Evolutionary conservation across 2,329 filamentous ascomycete species (phyloP).

Genomic region (Didymella pinodella): DNA sequence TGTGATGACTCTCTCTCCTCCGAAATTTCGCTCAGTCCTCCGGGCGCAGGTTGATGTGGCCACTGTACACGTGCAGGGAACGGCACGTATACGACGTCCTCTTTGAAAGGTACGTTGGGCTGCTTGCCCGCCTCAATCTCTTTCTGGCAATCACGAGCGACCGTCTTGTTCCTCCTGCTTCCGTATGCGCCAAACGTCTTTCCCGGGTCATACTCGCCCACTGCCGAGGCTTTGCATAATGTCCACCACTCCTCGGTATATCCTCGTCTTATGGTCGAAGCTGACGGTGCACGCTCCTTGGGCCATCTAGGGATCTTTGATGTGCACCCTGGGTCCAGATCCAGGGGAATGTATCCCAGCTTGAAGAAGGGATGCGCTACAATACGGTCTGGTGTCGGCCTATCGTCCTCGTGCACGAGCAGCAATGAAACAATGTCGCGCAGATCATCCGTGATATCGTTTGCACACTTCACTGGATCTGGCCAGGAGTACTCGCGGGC

Average conservation of each 20-base stretch:
- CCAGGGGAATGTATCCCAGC: slow-evolving; percentile 73
- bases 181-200: slow-evolving; percentile 58
- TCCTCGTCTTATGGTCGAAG: slow-evolving; percentile 55
- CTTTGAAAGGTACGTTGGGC: slow-evolving; percentile 59
- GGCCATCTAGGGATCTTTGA: slow-evolving; percentile 58
- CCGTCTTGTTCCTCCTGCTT: slow-evolving; percentile 57
- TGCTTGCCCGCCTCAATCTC: slow-evolving; percentile 58
- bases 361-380: slow-evolving; percentile 83
- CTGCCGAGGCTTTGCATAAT: slow-evolving; percentile 60
- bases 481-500: slow-evolving; percentile 83
- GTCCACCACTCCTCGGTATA: slow-evolving; percentile 61
- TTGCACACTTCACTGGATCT: slow-evolving; percentile 68
- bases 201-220: slow-evolving; percentile 58
- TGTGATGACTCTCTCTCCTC: slow-evolving; percentile 52
- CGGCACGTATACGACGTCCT: slow-evolving; percentile 58
- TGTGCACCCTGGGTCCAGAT: slow-evolving; percentile 56
- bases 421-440: slow-evolving; percentile 80
- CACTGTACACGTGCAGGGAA: slow-evolving; percentile 52
- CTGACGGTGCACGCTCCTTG: slow-evolving; percentile 53
- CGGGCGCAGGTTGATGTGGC: slow-evolving; percentile 41
- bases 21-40: slow-evolving; percentile 50
- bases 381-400: slow-evolving; percentile 79
- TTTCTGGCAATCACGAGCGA: slow-evolving; percentile 59
- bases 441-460: slow-evolving; percentile 76
- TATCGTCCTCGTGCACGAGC: slow-evolving; percentile 75